A percentile compares a stretch with the other conserved stretches of the same genome.
These are phyloP conservation scores for Hawksworthiomyces lignivorus DNA, from an alignment of 2,329 filamentous ascomycete species.

Conservation along the genomic window DNA sequence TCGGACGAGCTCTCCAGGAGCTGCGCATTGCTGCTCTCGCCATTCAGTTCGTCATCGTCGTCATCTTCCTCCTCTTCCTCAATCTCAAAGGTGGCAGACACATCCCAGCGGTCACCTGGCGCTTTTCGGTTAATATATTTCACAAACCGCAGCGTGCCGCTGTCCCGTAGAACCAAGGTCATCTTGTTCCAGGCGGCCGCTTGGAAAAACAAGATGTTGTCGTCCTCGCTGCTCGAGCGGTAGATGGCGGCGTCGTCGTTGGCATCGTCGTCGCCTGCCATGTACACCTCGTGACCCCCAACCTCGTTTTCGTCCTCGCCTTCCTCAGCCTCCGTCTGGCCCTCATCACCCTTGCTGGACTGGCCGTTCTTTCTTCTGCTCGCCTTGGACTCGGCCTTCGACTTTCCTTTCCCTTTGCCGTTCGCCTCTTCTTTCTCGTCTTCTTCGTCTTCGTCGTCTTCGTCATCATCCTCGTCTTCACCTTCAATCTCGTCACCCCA, in stretches of 20 bases:
- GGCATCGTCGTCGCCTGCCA: constrained; percentile 74
- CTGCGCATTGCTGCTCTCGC: constrained; percentile 20
- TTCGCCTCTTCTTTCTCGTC: constrained; percentile 19
- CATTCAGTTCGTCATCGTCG: constrained; percentile 38
- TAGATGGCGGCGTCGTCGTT: constrained; percentile 75
- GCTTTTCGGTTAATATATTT: constrained; percentile 87
- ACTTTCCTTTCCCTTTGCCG: constrained; percentile 25
- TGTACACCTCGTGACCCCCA: constrained; percentile 82
- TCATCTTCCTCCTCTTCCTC: constrained; percentile 43
- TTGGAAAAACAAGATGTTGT: constrained; percentile 59
- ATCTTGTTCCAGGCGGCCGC: constrained; percentile 77
- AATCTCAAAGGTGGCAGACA: constrained; percentile 72
- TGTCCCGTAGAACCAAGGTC: constrained; percentile 81
- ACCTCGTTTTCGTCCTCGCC: constrained; percentile 34
- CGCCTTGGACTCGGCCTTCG: constrained; percentile 25
- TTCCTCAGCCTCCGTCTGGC: constrained; percentile 12
- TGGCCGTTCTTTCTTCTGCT: constrained; percentile 20
- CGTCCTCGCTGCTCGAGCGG: constrained; percentile 68
- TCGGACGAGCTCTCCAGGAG: constrained; percentile 38
- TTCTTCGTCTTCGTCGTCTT: constrained; percentile 14
- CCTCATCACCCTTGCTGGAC: constrained; percentile 1
- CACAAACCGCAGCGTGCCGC: constrained; percentile 81
- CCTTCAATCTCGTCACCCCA: constrained; percentile 60
- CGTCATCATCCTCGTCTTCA: constrained; percentile 33
- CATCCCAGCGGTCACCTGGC: constrained; percentile 85